Percentiles rank a stretch among this genome's conserved stretches.
Evolutionary conservation across 1,139 yeast species (phyloP).

Genomic region (Blastobotrys apis): DNA sequence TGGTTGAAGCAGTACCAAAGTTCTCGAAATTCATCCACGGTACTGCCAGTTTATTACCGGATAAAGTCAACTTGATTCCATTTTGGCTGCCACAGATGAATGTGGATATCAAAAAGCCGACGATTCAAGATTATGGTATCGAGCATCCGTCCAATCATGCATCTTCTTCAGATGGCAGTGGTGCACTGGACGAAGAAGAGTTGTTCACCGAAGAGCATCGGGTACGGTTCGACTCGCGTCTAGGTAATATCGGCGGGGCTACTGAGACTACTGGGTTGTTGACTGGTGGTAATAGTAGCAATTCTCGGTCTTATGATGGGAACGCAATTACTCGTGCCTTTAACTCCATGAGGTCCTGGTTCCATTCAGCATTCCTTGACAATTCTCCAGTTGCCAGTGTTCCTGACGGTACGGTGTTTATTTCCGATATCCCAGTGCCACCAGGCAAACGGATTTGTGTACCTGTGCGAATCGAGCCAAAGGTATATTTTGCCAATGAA

Average conservation of each 20-base stretch:
- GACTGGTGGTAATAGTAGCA: slow-evolving; percentile 11
- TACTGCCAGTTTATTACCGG: slow-evolving; percentile 81
- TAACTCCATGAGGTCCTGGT: slow-evolving; percentile 22
- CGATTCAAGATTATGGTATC: slow-evolving; percentile 62
- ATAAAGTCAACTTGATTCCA: slow-evolving; percentile 76
- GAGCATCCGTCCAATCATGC: slow-evolving; percentile 50
- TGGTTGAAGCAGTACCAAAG: slow-evolving; percentile 97
- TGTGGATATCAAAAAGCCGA: slow-evolving; percentile 89
- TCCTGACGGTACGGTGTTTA: slow-evolving; percentile 78
- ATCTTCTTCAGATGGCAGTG: slow-evolving; percentile 35
- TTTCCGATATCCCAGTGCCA: slow-evolving; percentile 48
- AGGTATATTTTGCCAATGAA: slow-evolving; percentile 97
- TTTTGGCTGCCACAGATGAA: slow-evolving; percentile 99
- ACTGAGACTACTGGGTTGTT: slow-evolving; percentile 32
- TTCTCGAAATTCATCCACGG: slow-evolving; percentile 97
- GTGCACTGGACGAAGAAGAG: slow-evolving; percentile 37
- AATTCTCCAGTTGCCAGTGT: slow-evolving; percentile 64
- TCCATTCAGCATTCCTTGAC: slow-evolving; percentile 27
- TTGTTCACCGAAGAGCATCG: slow-evolving; percentile 21
- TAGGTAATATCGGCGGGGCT: slow-evolving; percentile 19
- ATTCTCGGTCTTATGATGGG: slow-evolving; percentile 7
- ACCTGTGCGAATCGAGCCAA: slow-evolving; percentile 97
- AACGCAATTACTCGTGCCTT: slow-evolving; percentile 5
- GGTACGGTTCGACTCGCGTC: slow-evolving; percentile 10
- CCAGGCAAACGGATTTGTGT: slow-evolving; percentile 88